Conservation (phyloP, 768 basidiomycete species). For the Suillus occidentalis region DNA sequence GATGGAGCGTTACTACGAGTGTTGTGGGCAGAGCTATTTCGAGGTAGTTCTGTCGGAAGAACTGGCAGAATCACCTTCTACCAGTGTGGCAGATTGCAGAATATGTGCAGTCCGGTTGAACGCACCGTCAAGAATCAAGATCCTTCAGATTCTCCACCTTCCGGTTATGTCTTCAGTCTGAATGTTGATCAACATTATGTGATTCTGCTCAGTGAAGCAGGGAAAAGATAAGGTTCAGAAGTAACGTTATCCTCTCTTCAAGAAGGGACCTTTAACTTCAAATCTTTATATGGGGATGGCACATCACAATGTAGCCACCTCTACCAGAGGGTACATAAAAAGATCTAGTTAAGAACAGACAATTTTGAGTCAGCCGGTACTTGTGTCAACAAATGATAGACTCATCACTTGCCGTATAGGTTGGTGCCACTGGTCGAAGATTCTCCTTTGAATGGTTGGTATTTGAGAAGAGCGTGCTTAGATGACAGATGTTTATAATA, state of each 20-base stretch:
- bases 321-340: background rate
- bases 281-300: background rate
- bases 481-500: background rate
- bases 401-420: background rate
- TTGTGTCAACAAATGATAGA: background rate
- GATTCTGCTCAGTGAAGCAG: background rate
- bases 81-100: no score
- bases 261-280: background rate
- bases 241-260: background rate
- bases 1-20: background rate
- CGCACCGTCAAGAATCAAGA: background rate
- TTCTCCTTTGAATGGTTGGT: background rate
- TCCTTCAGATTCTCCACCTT: background rate
- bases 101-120: background rate
- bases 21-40: no score
- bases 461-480: background rate
- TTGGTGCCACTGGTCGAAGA: background rate
- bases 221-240: background rate
- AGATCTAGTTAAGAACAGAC: background rate
- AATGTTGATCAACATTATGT: background rate
- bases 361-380: background rate
- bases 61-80: no score
- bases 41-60: no score
- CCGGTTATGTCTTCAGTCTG: background rate
- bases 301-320: background rate